phyloP scores from a whole-genome alignment of 1,284 basidiomycete species.

The Amylostereum areolatum region DNA sequence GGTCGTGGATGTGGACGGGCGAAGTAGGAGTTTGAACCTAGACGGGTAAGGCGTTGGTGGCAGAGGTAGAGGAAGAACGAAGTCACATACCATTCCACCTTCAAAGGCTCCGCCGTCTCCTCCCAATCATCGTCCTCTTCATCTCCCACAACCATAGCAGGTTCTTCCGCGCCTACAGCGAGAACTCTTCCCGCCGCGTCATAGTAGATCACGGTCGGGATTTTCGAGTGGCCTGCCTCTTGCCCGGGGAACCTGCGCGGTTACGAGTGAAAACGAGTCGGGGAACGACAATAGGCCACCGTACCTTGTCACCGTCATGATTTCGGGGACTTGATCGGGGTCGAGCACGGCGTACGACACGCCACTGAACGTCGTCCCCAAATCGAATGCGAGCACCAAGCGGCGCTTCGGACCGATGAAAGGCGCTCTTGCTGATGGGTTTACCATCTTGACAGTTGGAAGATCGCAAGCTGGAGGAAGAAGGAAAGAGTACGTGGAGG shows the following conservation, averaged over 20 bases:
- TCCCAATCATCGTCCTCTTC: slow-evolving; percentile 22
- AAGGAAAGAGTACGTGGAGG: too few species aligned
- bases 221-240: slow-evolving; percentile 24
- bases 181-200: slow-evolving; percentile 27
- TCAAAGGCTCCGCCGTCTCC: slow-evolving; percentile 17
- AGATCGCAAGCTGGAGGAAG: too few species aligned
- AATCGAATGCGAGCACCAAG: slow-evolving; percentile 15
- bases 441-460: too few species aligned
- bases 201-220: slow-evolving; percentile 30
- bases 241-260: slow-evolving; percentile 7
- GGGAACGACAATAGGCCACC: background rate
- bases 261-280: background rate
- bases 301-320: slow-evolving; percentile 13
- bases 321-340: slow-evolving; percentile 14
- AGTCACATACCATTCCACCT: slow-evolving; percentile 41
- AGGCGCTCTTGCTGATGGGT: too few species aligned
- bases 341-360: slow-evolving; percentile 15
- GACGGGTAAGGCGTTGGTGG: background rate
- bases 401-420: slow-evolving; percentile 3
- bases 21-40: slow-evolving; percentile 57
- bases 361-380: slow-evolving; percentile 16
- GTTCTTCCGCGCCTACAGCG: slow-evolving; percentile 48
- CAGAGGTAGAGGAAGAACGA: background rate
- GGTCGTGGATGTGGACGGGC: slow-evolving; percentile 26
- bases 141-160: slow-evolving; percentile 27